These are phyloP conservation scores for Sarocladium brachiariae DNA, from an alignment of 2,329 filamentous ascomycete species.

Conservation along the genomic window DNA sequence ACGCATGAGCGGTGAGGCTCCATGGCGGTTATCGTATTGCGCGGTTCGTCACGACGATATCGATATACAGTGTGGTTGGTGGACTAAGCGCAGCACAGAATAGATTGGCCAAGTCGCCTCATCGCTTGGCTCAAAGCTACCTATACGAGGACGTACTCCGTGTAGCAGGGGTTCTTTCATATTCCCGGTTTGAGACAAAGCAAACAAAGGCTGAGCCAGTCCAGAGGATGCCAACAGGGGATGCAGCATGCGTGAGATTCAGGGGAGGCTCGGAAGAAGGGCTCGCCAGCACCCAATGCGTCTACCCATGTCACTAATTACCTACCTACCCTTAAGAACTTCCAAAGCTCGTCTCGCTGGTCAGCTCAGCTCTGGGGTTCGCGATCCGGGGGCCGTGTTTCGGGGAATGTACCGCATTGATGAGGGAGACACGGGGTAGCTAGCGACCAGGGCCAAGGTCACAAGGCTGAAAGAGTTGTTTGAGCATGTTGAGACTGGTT, in stretches of 20 bases:
- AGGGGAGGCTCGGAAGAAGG: not conserved
- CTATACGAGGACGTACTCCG: too few species aligned
- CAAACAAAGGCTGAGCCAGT: not conserved
- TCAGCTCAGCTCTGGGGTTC: conserved; percentile 6
- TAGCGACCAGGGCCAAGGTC: not conserved
- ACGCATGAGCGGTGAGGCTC: not conserved
- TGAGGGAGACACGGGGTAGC: not conserved
- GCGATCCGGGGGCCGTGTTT: conserved; percentile 3
- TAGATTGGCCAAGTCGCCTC: too few species aligned
- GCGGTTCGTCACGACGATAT: not conserved
- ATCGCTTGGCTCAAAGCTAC: too few species aligned
- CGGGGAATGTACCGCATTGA: conserved; percentile 2
- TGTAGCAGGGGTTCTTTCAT: not conserved
- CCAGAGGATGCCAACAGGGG: not conserved
- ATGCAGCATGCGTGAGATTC: not conserved
- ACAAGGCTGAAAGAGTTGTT: conserved; percentile 4
- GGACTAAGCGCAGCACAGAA: conserved; percentile 4
- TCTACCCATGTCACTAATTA: not conserved
- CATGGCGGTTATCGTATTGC: not conserved
- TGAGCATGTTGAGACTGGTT: not conserved
- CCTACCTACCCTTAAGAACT: not conserved
- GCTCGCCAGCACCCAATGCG: not conserved
- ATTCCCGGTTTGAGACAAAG: not conserved
- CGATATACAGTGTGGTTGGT: not conserved
- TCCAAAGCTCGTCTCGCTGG: not conserved